A percentile compares a stretch with the other conserved stretches of the same genome.
phyloP scores from a whole-genome alignment of 192 early-diverging fungal species.

The Chytriomyces sp. region DNA sequence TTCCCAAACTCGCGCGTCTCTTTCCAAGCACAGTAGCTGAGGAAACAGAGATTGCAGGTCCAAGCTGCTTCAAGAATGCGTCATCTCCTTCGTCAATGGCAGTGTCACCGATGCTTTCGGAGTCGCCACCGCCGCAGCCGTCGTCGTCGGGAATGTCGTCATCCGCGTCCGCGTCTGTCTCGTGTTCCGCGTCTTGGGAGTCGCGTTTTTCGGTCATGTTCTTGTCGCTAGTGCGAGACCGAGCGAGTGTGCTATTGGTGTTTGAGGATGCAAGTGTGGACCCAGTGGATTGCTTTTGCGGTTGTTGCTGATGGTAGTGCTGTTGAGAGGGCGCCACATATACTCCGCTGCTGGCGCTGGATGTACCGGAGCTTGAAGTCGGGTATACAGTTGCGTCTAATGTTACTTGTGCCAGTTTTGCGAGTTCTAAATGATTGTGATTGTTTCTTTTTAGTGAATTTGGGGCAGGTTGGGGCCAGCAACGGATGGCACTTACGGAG shows the following conservation, averaged over 20 bases:
- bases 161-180: background rate
- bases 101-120: background rate
- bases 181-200: background rate
- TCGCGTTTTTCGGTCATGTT: background rate
- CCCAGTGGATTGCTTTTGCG: background rate
- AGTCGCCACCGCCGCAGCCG: background rate
- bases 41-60: too few species aligned
- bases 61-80: background rate
- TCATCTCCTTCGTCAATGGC: background rate
- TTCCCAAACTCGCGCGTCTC: too few species aligned
- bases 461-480: background rate
- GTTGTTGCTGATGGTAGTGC: background rate
- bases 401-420: slow-evolving; percentile 14
- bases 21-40: too few species aligned
- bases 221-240: too few species aligned
- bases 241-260: too few species aligned
- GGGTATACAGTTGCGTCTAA: background rate
- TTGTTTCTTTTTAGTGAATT: background rate
- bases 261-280: background rate
- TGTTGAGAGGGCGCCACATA: background rate
- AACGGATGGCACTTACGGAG: background rate
- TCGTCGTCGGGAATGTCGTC: background rate
- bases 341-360: too few species aligned
- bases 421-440: background rate
- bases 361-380: background rate